Evolutionary conservation across 495 filamentous ascomycete genomes (phyloP).

Genomic region (Lophiostoma macrostomum): DNA sequence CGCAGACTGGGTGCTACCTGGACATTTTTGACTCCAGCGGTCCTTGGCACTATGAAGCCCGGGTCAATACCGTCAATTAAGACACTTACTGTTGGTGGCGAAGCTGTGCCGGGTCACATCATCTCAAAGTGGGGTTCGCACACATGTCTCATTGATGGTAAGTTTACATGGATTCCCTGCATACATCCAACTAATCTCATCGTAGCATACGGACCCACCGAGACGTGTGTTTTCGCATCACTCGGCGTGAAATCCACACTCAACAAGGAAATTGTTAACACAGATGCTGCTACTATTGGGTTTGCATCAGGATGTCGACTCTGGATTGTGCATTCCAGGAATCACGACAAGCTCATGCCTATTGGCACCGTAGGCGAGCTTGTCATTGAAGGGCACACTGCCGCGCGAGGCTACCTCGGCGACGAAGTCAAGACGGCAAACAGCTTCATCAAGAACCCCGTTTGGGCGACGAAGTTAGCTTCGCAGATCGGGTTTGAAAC

Average conservation of each 20-base stretch:
- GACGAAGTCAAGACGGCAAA: constrained; percentile 22
- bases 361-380: constrained; percentile 49
- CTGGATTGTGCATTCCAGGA: constrained; percentile 45
- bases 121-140: constrained; percentile 13
- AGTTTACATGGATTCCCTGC: not conserved
- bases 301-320: constrained; percentile 14
- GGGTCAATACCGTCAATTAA: constrained; percentile 22
- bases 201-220: constrained; percentile 24
- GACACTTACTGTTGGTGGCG: constrained; percentile 21
- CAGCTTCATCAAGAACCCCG: constrained; percentile 22
- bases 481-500: constrained; percentile 1
- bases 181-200: not conserved
- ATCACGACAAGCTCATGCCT: constrained; percentile 42
- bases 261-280: constrained; percentile 7
- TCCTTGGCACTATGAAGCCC: constrained; percentile 22
- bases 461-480: constrained; percentile 7
- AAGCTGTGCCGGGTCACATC: constrained; percentile 8
- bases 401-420: constrained; percentile 29
- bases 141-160: constrained; percentile 12
- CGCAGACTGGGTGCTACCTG: constrained; percentile 27
- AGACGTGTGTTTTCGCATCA: constrained; percentile 15
- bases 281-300: constrained; percentile 18
- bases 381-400: constrained; percentile 36
- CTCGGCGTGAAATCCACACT: constrained; percentile 1
- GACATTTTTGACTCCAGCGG: constrained; percentile 30